phyloP scores from a whole-genome alignment of 2,329 filamentous ascomycete genomes.

The Periconia digitata region DNA sequence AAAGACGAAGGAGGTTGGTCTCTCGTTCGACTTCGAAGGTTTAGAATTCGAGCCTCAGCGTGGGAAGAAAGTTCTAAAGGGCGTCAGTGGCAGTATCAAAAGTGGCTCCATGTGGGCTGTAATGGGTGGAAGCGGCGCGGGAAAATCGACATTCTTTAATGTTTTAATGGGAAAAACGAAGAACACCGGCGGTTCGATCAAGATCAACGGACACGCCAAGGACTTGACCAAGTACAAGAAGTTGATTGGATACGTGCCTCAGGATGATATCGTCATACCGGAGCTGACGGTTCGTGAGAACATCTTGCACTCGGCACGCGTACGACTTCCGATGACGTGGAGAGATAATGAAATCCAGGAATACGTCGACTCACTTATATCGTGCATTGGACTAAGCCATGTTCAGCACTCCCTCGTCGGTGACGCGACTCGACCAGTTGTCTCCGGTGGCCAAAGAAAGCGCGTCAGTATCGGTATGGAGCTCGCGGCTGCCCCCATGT shows the following conservation, averaged over 20 bases:
- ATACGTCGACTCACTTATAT: constrained; percentile 8
- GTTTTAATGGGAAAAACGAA: constrained; percentile 57
- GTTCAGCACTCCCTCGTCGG: constrained; percentile 57
- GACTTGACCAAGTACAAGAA: constrained; percentile 57
- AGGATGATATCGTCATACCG: constrained; percentile 62
- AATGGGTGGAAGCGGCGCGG: constrained; percentile 61
- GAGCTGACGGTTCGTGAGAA: constrained; percentile 65
- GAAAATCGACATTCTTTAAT: constrained; percentile 62
- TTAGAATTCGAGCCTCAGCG: constrained; percentile 50
- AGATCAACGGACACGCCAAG: constrained; percentile 53
- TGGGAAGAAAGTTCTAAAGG: constrained; percentile 51
- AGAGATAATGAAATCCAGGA: constrained; percentile 48
- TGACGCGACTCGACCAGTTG: constrained; percentile 53
- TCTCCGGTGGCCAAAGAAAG: constrained; percentile 64
- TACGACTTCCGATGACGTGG: constrained; percentile 58
- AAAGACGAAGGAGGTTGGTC: constrained; percentile 12
- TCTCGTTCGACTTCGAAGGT: constrained; percentile 12
- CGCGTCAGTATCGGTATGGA: constrained; percentile 60
- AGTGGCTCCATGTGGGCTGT: constrained; percentile 59
- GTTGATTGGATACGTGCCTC: constrained; percentile 63
- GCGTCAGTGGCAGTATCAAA: constrained; percentile 58
- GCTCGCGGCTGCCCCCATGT: constrained; percentile 25
- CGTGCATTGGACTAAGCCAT: constrained; percentile 44
- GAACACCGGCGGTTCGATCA: constrained; percentile 50
- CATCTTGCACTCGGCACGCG: constrained; percentile 60